Base-by-base conservation (phyloP, 176 grass and related monocot species). In the Phyllostachys edulis region DNA sequence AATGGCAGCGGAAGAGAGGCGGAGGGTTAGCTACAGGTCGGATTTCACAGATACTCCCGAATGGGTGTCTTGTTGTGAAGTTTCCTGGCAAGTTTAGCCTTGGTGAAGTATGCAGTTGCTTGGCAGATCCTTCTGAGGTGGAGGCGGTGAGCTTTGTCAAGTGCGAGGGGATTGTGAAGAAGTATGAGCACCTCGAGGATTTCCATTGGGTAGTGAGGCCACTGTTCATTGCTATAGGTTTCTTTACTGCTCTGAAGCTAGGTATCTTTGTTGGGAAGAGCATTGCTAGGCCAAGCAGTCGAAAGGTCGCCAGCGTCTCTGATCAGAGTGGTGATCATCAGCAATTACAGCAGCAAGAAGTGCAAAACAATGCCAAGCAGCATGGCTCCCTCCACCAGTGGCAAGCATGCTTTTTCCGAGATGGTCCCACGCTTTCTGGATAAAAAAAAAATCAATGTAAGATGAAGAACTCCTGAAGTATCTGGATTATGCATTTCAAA, bases 191-290 rank as follows among this genome's bases (percentile, higher is more conserved):
- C 84, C 92, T 99, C 0, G 93, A 99, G 75, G 93, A 99, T 70
- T 96, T 94, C 67, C 97, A 99, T 59, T 99, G 97, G 97, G 91
- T 75, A 3, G 86, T 99, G 7, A 89, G 93, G 90, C 97, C 97
- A 5, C 88, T 99, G 52, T 83, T 94, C 76, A 89, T 94, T 11
- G 88, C 88, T 13, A 45, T 99, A 39, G 93, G 97, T 26, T 85
- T 96, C 71, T 94, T 99, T 55, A 89, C 93, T 4, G 84, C 88
- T 49, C 63, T 96, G 63, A 96, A 87, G 67, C 46, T 99, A 67
- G 97, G 97, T 4, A 62, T 90, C 12, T 92, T 89, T 59, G 77
- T 94, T 8, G 90, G 89, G 9, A 92, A 93, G 46, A 87, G 68
- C 60, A 69, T 92, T 42, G 34, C 62, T 11, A 92, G 66, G 84